A percentile compares a stretch with the other conserved stretches of the same genome.
These are phyloP conservation scores for Eimeria sp. DNA, from an alignment of 169 alveolate genomes.

Conservation along the genomic window DNA sequence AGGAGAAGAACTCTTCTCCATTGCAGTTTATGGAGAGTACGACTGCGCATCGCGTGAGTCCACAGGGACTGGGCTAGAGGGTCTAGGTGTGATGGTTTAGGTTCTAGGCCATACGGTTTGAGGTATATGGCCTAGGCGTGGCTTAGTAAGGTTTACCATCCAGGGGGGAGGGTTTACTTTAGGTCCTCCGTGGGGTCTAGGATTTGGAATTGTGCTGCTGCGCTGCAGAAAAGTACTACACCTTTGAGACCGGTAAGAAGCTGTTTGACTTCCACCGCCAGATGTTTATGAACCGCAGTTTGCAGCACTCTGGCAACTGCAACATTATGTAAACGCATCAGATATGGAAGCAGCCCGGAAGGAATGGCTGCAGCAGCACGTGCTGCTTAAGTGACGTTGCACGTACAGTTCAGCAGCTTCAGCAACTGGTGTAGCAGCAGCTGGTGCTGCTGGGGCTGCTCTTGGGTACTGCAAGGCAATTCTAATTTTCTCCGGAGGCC, in stretches of 20 bases:
- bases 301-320: conserved; percentile 15
- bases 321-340: conserved; percentile 7
- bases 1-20: conserved; percentile 66
- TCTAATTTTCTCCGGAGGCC: not conserved
- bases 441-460: not conserved
- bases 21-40: conserved; percentile 67
- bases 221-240: conserved; percentile 44
- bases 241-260: conserved; percentile 39
- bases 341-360: not conserved
- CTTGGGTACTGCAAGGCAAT: not conserved
- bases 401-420: not conserved
- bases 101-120: not conserved
- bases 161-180: not conserved
- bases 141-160: not conserved
- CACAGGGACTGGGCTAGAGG: not conserved
- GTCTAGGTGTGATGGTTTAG: not conserved
- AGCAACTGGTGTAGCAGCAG: not conserved
- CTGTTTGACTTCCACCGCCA: conserved; percentile 69
- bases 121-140: not conserved
- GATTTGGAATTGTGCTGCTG: not conserved
- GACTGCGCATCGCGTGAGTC: conserved; percentile 39
- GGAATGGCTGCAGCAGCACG: not conserved
- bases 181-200: not conserved
- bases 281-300: conserved; percentile 48
- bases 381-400: not conserved